Percentiles rank a stretch among this genome's conserved stretches.
These are phyloP conservation scores for Pelargonium australe DNA, from an alignment of 441 rosid genomes.

Conservation along the genomic window DNA sequence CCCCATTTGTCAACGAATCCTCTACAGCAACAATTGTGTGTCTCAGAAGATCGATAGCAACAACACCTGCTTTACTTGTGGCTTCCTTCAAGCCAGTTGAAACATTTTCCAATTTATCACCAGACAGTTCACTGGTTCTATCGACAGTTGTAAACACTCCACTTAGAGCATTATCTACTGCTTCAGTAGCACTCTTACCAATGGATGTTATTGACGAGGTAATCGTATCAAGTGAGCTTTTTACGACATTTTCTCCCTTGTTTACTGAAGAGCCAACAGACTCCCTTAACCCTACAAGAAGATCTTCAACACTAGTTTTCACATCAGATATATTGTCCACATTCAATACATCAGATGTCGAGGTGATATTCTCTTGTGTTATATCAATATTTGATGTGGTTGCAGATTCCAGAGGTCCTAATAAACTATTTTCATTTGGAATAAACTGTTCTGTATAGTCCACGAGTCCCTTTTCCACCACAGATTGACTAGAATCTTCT, in stretches of 20 bases:
- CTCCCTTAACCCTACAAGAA: conserved; percentile 35
- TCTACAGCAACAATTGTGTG: conserved; percentile 52
- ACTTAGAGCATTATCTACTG: conserved; percentile 44
- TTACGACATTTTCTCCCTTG: conserved; percentile 48
- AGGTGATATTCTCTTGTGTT: conserved; percentile 34
- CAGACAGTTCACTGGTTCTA: conserved; percentile 49
- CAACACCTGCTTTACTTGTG: conserved; percentile 40
- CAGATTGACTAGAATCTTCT: conserved; percentile 34
- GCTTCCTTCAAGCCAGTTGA: conserved; percentile 53
- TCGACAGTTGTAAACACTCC: conserved; percentile 43
- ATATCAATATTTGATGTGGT: conserved; percentile 26
- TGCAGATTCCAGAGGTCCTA: conserved; percentile 36
- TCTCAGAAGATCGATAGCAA: conserved; percentile 58
- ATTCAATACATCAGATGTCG: conserved; percentile 30
- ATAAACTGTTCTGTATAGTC: conserved; percentile 34
- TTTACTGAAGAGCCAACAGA: conserved; percentile 46
- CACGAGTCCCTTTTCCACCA: conserved; percentile 30
- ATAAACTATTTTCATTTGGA: conserved; percentile 30
- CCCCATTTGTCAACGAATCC: conserved; percentile 53
- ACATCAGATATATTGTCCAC: conserved; percentile 29
- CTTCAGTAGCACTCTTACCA: conserved; percentile 52
- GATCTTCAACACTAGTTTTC: conserved; percentile 44
- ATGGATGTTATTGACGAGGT: conserved; percentile 52
- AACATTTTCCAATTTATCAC: conserved; percentile 41
- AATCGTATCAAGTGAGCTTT: conserved; percentile 49